phyloP scores from a whole-genome alignment of 768 basidiomycete species.

The Lepiota subincarnata region DNA sequence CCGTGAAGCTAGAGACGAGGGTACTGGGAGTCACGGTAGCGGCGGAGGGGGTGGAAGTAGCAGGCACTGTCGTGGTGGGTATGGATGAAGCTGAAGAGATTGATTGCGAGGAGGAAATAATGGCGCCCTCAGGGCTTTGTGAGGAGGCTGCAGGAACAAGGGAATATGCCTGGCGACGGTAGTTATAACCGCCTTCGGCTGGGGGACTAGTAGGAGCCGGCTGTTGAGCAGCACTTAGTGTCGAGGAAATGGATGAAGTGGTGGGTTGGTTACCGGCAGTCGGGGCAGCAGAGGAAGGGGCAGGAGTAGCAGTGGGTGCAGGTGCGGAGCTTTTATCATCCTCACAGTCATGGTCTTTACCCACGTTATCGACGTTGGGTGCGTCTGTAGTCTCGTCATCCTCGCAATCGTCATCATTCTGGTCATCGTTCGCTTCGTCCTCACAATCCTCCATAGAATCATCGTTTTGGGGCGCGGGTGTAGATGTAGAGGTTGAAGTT shows the following conservation, averaged over 20 bases:
- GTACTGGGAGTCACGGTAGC: no score
- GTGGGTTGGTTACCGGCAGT: not conserved
- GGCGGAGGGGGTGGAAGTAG: no score
- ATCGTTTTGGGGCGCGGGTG: conserved; percentile 9
- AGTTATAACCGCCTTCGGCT: not conserved
- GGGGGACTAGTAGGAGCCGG: not conserved
- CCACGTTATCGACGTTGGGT: conserved; percentile 4
- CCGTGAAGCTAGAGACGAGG: no score
- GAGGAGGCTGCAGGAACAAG: conserved; percentile 9
- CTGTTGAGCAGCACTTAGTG: conserved; percentile 11
- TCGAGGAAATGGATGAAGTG: conserved; percentile 3
- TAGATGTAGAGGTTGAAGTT: not conserved
- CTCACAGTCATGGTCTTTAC: conserved; percentile 9
- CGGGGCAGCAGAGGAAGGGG: not conserved
- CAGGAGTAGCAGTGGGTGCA: conserved; percentile 11
- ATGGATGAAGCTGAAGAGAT: no score
- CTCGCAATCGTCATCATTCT: conserved; percentile 10
- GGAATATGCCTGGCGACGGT: conserved; percentile 18
- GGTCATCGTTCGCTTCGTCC: conserved; percentile 14
- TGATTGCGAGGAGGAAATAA: no score
- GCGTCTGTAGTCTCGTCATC: conserved; percentile 4
- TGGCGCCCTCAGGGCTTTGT: no score
- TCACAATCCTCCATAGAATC: conserved; percentile 12
- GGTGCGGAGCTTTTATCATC: conserved; percentile 10
- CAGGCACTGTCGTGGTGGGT: no score